Evolutionary conservation across 345 rosid genomes (phyloP), one percentile per base, ranked within the genome.

Genomic region (Camelina laxa): DNA sequence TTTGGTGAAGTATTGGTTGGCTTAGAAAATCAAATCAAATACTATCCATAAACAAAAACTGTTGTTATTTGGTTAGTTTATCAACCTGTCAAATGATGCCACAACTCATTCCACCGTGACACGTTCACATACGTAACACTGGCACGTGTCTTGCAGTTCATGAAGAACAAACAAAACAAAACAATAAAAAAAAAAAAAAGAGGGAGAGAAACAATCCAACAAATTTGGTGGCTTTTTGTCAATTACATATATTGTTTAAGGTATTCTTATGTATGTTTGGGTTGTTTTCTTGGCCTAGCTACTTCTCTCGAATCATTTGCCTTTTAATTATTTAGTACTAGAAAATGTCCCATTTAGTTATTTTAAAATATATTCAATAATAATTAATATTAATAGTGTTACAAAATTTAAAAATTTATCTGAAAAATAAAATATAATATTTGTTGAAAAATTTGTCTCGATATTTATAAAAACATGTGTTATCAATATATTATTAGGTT

Each of bases 31-130:
- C 36, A 33, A 27, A 33, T 33, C 36, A 33, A 27, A 33, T 33
- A 33, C 36, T 33, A 27, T 24, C 27, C 27, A 24, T 24, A 24
- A 24, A 24, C 47, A 59, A 47, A 58, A 31, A 14, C 2, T 35
- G 14, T 12, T 36, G 15, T 16, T 61, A 24, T 39, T 42, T 51
- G 65, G 64, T 73, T 73, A 58, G 58, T 73, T 65, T n/a, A 33
- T 44, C 48, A 19, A 63, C 64, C 64, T 31, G 19, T 63, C 76
- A 20, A 73, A 53, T 54, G 24, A 30, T 60, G 22, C 2, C 6
- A 60, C 68, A 38, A 41, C 60, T 22, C 50, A 49, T 50, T 16
- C 61, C 41, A 70, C 66, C 11, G 33, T 50, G 33, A 51, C 54
- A 72, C 42, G 53, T 39, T 61, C 53, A 51, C 33, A 13, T 21